Evolutionary conservation across 2,329 filamentous ascomycete genomes (phyloP), one percentile per base, ranked within the genome.

Genomic region (Sporothrix variecibatus): DNA sequence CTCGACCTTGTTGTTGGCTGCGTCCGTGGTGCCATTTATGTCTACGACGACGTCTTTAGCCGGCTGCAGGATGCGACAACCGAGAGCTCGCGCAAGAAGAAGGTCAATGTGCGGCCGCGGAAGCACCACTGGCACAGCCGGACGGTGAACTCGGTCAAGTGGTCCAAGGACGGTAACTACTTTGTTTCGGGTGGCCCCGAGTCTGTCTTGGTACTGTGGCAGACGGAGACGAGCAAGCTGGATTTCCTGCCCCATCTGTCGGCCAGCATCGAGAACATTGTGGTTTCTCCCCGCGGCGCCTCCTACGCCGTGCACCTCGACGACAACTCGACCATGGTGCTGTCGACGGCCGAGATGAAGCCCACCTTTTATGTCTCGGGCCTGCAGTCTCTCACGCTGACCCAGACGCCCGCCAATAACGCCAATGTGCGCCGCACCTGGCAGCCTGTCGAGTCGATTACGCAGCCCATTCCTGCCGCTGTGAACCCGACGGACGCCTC

Each of bases 131-230:
- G 96, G 96, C 96, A 99, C 82, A 89, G 94, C 78, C 91, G 91
- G 78, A 89, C 92, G 68, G 94, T 98, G 9, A 91, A 93, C 78
- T 88, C 93, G 11, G 87, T 97, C 74, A 97, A 96, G 82, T 98
- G 95, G 93, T 98, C 96, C 17, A 87, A 87, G 77, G 96, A 99
- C 86, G 95, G 94, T 70, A 94, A 97, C 80, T 99, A 99, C 81
- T 84, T 99, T 75, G 91, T 99, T 71, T 98, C 96, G 73, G 96
- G 96, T 80, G 96, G 96, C 43, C 90, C 91, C 28, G 96, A 99
- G 83, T 95, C 94, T 8, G 93, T 94, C 26, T 86, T 99, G 58
- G 93, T 97, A 9, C 85, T 98, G 43, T 98, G 95, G 95, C 96
- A 99, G 82, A 86, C 98, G 74, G 93, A 97, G 77, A 98, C 95